These are phyloP conservation scores for Pseudogymnoascus sp. DNA, from an alignment of 2,329 filamentous ascomycete genomes.

Conservation along the genomic window DNA sequence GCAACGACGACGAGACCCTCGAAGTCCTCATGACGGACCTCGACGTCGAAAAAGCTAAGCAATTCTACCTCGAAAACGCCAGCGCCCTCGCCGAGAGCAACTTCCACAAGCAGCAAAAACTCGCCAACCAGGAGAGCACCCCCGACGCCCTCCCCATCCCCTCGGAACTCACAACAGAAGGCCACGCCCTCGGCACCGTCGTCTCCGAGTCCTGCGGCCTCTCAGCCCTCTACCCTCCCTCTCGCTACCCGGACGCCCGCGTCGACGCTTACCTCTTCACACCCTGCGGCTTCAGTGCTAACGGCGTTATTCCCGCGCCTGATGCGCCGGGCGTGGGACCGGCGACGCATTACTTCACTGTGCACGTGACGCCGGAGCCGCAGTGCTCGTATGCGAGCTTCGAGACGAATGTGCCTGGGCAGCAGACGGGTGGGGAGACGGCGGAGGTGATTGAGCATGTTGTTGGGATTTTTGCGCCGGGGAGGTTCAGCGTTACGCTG, in stretches of 20 bases:
- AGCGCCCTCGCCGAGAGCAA: slow-evolving; percentile 81
- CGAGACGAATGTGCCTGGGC: slow-evolving; percentile 92
- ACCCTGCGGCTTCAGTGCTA: slow-evolving; percentile 94
- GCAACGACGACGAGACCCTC: slow-evolving; percentile 62
- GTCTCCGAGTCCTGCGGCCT: slow-evolving; percentile 87
- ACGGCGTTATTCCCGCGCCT: slow-evolving; percentile 82
- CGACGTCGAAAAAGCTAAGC: slow-evolving; percentile 58
- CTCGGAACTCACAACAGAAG: slow-evolving; percentile 79
- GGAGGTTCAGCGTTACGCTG: slow-evolving; percentile 93
- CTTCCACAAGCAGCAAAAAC: slow-evolving; percentile 52
- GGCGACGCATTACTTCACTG: slow-evolving; percentile 82
- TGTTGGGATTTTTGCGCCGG: slow-evolving; percentile 90
- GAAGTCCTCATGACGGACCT: slow-evolving; percentile 67
- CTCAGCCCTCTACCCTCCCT: slow-evolving; percentile 76
- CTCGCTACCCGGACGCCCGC: slow-evolving; percentile 81
- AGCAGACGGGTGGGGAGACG: slow-evolving; percentile 79
- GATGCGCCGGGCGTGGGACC: slow-evolving; percentile 35
- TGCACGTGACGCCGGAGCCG: slow-evolving; percentile 94
- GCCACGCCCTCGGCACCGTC: slow-evolving; percentile 84
- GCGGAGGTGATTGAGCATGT: slow-evolving; percentile 89
- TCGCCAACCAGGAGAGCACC: slow-evolving; percentile 52
- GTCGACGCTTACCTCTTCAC: slow-evolving; percentile 96
- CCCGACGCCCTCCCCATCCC: slow-evolving; percentile 50
- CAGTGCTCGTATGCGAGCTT: slow-evolving; percentile 97
- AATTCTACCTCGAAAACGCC: slow-evolving; percentile 71